phyloP scores from a whole-genome alignment of 1,139 yeast species.

The Saccharomyces hybrid region DNA sequence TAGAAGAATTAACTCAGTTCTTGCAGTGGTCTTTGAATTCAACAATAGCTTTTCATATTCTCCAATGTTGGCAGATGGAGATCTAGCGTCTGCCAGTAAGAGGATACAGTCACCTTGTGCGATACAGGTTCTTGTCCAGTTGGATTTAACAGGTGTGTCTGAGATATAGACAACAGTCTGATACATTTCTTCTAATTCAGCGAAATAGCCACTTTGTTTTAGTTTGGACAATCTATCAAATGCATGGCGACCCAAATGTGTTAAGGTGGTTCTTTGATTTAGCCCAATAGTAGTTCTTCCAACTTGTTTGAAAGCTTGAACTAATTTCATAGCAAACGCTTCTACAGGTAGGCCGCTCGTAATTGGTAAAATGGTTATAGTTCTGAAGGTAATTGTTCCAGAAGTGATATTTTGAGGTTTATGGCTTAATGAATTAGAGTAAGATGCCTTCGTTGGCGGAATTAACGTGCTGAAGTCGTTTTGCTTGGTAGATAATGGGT shows the following conservation, averaged over 20 bases:
- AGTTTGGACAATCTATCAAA: constrained; percentile 82
- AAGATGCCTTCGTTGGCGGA: constrained; percentile 17
- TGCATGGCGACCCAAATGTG: constrained; percentile 84
- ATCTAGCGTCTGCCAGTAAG: constrained; percentile 61
- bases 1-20: constrained; percentile 77
- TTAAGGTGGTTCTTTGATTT: constrained; percentile 73
- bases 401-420: constrained; percentile 10
- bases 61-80: constrained; percentile 59
- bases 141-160: constrained; percentile 73
- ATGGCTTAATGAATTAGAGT: constrained; percentile 12
- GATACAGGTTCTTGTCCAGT: constrained; percentile 90
- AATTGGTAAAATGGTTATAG: constrained; percentile 79
- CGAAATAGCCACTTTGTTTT: constrained; percentile 81
- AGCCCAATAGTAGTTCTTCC: constrained; percentile 70
- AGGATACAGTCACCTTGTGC: constrained; percentile 90
- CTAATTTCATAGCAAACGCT: constrained; percentile 72
- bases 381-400: constrained; percentile 44
- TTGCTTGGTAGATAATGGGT: constrained; percentile 10
- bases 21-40: constrained; percentile 73
- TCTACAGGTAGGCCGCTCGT: constrained; percentile 73
- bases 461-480: constrained; percentile 22
- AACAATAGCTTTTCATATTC: constrained; percentile 76
- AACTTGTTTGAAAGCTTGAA: constrained; percentile 61
- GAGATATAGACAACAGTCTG: constrained; percentile 84
- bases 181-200: constrained; percentile 83